These are phyloP conservation scores for Colletotrichum cordylinicola DNA, from an alignment of 2,329 filamentous ascomycete species.

Conservation along the genomic window DNA sequence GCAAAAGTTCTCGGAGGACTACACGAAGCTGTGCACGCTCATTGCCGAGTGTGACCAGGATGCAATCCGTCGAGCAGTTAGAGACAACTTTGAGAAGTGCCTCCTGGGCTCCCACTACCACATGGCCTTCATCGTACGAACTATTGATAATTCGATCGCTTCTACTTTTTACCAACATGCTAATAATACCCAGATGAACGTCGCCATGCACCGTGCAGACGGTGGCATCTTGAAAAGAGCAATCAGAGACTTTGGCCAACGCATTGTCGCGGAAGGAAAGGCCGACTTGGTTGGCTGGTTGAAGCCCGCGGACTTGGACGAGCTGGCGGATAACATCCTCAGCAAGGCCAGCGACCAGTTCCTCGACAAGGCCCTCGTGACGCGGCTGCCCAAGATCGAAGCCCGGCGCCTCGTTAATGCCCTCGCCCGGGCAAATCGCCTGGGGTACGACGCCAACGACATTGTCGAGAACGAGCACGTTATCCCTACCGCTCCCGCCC, in stretches of 20 bases:
- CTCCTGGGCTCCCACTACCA: constrained; percentile 58
- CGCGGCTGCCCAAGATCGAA: constrained; percentile 57
- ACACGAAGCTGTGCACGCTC: constrained; percentile 40
- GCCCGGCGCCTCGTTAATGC: constrained; percentile 62
- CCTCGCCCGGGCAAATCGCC: constrained; percentile 60
- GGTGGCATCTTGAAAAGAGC: constrained; percentile 40
- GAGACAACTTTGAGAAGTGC: constrained; percentile 58
- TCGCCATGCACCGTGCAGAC: constrained; percentile 50
- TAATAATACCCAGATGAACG: constrained; percentile 43
- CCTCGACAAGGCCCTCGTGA: constrained; percentile 57
- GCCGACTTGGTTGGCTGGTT: constrained; percentile 48
- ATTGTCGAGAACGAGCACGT: constrained; percentile 52
- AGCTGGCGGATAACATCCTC: constrained; percentile 46
- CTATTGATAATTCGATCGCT: neutral
- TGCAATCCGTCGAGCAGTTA: constrained; percentile 52
- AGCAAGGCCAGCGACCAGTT: constrained; percentile 53
- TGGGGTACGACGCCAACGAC: constrained; percentile 60
- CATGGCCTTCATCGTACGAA: constrained; percentile 56
- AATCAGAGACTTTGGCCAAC: constrained; percentile 51
- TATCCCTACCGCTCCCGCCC: constrained; percentile 31
- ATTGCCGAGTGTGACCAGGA: constrained; percentile 47
- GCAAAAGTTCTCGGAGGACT: constrained; percentile 34
- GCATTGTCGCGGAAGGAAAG: constrained; percentile 46
- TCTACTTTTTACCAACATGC: neutral
- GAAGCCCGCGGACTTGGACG: constrained; percentile 47